Conservation (phyloP, 352 stramenopile genomes). For the Phytophthora podocarpi region DNA sequence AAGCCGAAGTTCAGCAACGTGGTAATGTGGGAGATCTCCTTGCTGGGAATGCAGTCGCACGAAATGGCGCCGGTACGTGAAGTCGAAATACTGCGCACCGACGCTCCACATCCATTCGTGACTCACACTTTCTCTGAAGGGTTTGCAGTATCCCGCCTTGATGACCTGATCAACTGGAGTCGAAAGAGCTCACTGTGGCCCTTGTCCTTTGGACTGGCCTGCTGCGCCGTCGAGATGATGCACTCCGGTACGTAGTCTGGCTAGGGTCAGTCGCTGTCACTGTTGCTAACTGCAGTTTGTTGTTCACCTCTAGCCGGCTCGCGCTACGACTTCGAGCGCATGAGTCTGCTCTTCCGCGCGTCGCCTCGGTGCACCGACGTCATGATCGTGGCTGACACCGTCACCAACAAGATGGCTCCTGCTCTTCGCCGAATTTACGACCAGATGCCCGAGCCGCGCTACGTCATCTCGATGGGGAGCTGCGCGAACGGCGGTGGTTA, state of each 20-base stretch:
- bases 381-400: conserved; percentile 98
- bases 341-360: conserved; percentile 97
- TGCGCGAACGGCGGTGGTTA: conserved; percentile 95
- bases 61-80: conserved; percentile 54
- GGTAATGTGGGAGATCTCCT: conserved; percentile 53
- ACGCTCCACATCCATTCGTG: too few species aligned
- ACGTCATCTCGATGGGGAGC: conserved; percentile 97
- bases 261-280: too few species aligned
- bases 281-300: too few species aligned
- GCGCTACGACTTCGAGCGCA: conserved; percentile 97
- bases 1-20: conserved; percentile 15
- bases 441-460: conserved; percentile 98
- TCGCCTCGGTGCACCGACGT: conserved; percentile 93
- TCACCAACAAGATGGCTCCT: conserved; percentile 99
- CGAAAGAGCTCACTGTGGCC: conserved; percentile 95
- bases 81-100: too few species aligned
- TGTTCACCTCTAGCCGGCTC: conserved; percentile 24
- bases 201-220: conserved; percentile 98
- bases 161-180: conserved; percentile 98
- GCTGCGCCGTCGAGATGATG: conserved; percentile 99
- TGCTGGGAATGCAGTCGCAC: conserved; percentile 39
- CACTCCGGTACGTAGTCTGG: conserved; percentile 74
- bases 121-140: too few species aligned
- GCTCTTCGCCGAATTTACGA: conserved; percentile 96
- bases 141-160: conserved; percentile 95